A percentile compares a stretch with the other conserved stretches of the same genome.
phyloP scores from a whole-genome alignment of 371 early-diverging fungal species.

The Saksenaea oblongispora region DNA sequence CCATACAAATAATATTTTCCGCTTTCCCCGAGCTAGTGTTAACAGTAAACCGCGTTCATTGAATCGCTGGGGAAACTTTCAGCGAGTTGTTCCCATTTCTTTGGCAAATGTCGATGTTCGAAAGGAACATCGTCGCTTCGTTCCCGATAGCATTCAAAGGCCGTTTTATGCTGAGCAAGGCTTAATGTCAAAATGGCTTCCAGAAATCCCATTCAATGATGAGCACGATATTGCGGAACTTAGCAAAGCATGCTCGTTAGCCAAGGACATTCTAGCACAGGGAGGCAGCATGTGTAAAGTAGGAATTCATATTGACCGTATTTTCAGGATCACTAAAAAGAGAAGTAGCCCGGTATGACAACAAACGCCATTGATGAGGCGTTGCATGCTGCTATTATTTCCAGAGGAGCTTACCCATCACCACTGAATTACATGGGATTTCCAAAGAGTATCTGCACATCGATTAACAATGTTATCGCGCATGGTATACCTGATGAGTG shows the following conservation, averaged over 20 bases:
- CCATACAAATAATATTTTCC: background rate
- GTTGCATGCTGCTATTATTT: conserved; percentile 72
- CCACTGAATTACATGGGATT: conserved; percentile 85
- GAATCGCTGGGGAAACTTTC: conserved; percentile 31
- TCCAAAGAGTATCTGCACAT: conserved; percentile 83
- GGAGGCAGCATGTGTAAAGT: conserved; percentile 52
- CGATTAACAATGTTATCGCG: conserved; percentile 87
- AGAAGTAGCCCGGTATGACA: conserved; percentile 64
- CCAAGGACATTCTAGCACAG: conserved; percentile 59
- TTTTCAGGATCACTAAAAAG: background rate
- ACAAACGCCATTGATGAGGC: conserved; percentile 76
- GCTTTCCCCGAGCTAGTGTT: background rate
- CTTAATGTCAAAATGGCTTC: conserved; percentile 59
- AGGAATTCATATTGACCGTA: background rate
- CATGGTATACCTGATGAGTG: conserved; percentile 91
- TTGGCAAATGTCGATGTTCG: conserved; percentile 29
- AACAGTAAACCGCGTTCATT: background rate
- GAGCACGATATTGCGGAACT: conserved; percentile 63
- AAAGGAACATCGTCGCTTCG: conserved; percentile 51
- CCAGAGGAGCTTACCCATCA: conserved; percentile 80
- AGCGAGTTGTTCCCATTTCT: conserved; percentile 36
- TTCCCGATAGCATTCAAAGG: conserved; percentile 65
- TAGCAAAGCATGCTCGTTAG: conserved; percentile 68
- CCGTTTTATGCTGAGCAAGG: conserved; percentile 81
- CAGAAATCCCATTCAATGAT: conserved; percentile 38